Percentiles rank a stretch among this genome's conserved stretches.
Conservation (phyloP, 371 early-diverging fungal species). For the Umbelopsis sp. region DNA sequence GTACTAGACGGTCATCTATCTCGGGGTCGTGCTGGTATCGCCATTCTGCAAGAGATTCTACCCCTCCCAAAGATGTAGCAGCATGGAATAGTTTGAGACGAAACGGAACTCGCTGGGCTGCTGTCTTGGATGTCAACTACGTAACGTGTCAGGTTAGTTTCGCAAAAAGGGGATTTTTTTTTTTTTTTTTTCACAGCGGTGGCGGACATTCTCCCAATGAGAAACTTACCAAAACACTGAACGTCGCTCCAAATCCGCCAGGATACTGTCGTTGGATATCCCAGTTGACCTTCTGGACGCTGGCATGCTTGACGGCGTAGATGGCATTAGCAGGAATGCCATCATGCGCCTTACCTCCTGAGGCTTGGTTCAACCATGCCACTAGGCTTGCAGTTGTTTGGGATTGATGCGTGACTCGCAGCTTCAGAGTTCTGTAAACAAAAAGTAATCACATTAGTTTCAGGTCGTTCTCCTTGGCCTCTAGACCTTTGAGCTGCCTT, state of each 20-base stretch:
- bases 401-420: conserved; percentile 48
- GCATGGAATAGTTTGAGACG: conserved; percentile 34
- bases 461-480: too few species aligned
- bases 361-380: conserved; percentile 32
- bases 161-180: too few species aligned
- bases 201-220: too few species aligned
- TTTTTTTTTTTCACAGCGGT: too few species aligned
- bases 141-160: conserved; percentile 16
- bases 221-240: conserved; percentile 19
- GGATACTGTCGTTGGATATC: conserved; percentile 18
- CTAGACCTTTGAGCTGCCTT: too few species aligned
- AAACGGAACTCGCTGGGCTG: conserved; percentile 40
- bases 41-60: conserved; percentile 68
- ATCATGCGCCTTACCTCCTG: conserved; percentile 19
- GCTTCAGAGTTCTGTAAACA: conserved; percentile 36
- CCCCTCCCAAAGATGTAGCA: conserved; percentile 71
- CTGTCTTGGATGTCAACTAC: conserved; percentile 23
- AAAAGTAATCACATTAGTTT: too few species aligned
- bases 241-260: conserved; percentile 20
- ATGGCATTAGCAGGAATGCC: conserved; percentile 20
- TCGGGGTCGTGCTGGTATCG: conserved; percentile 46
- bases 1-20: conserved; percentile 50
- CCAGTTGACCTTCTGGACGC: conserved; percentile 14
- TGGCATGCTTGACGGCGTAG: conserved; percentile 17
- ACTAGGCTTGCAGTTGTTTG: conserved; percentile 37